Evolutionary conservation across 768 basidiomycete genomes (phyloP), one percentile per base, ranked within the genome.

Genomic region (Trametes meyenii): DNA sequence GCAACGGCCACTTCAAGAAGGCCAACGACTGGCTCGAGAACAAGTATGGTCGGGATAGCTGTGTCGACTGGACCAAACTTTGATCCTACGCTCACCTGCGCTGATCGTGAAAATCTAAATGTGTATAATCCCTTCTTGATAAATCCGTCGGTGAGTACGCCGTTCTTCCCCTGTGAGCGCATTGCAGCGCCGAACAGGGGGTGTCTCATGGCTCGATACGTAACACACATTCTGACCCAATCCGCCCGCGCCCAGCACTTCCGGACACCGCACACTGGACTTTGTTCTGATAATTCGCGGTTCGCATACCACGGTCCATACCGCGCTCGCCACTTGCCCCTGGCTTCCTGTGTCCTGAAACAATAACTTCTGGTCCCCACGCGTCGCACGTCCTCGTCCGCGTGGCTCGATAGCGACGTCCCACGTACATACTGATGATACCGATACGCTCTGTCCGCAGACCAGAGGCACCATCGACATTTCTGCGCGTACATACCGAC

Each of bases 21-120:
- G 91, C 94, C 44, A 96, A 97, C 70, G 83, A 88, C 56, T 98
- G 96, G 96, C 77, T 98, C 24, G 83, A 84, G 71, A 70, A 80
- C 59, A 86, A 85, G 67, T 96, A 97, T 69, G 95, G 94, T 6
- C 66, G 77, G 24, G 86, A 85, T 42, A 85, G 82, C 50, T 78
- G 73, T 61, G 87, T 94, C n/a, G 81, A 92, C 69, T 94, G 91
- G 91, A 87, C 87, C 69, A 77, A 74, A 50, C 75, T 83, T 16
- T 69, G 55, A 33, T n/a, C 43, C 29, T 29, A 38, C 24, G n/a
- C 53, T 17, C 46, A 19, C 19, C 45, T 5, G 21, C 17, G 10
- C 45, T 46, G 23, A 46, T 46, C 21, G 45, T 24, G 6, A 24
- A 46, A 10, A 23, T 46, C n/a, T 24, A 24, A n/a, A 13, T 13